phyloP scores from a whole-genome alignment of 371 early-diverging fungal genomes.

The Mortierella sp. region DNA sequence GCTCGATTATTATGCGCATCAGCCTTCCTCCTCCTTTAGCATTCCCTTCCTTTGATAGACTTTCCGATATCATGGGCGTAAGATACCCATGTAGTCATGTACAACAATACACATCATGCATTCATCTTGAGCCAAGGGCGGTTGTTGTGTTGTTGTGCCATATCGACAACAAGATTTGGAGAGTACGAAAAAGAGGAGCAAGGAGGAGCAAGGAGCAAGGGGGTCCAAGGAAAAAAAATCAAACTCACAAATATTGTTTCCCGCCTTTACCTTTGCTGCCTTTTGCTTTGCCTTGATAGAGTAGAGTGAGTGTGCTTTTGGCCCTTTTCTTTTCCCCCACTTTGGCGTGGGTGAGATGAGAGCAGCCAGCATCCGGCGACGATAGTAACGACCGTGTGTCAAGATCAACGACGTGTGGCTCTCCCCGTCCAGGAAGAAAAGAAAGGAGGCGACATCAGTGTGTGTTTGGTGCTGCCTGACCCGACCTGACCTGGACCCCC shows the following conservation, averaged over 20 bases:
- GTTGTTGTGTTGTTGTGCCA: neutral
- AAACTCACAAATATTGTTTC: neutral
- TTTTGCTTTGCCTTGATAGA: too few species aligned
- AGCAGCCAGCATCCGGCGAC: neutral
- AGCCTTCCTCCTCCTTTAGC: neutral
- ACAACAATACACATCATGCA: slow-evolving; percentile 9
- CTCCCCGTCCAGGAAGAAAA: neutral
- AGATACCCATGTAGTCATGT: neutral
- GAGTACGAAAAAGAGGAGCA: neutral
- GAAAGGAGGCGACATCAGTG: neutral
- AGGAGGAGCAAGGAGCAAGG: neutral
- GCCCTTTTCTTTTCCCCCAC: neutral
- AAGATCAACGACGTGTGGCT: neutral
- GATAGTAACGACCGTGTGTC: neutral
- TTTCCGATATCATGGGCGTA: neutral
- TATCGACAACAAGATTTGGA: neutral
- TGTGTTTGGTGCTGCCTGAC: neutral
- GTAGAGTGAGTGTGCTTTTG: neutral
- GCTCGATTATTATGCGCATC: neutral
- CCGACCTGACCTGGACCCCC: neutral
- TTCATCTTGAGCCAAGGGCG: neutral
- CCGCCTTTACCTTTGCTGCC: neutral
- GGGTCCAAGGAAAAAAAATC: neutral
- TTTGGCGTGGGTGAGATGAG: neutral
- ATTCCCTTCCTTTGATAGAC: neutral